Percentiles rank a stretch among this genome's conserved stretches.
phyloP scores from a whole-genome alignment of 306 rosid genomes.

The Spatholobus suberectus region DNA sequence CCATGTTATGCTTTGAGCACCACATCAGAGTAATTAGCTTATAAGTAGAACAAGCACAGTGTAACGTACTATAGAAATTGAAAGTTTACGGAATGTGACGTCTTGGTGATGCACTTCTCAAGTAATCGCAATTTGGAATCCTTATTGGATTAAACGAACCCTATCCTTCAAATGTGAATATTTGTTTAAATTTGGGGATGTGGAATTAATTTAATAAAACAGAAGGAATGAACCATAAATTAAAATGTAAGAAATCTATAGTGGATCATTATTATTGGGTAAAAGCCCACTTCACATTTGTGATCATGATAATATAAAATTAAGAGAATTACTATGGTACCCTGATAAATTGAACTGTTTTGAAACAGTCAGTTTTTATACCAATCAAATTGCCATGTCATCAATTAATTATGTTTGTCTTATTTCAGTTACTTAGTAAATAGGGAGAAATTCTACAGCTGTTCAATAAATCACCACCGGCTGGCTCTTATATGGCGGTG shows the following conservation, averaged over 20 bases:
- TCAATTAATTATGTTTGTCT: too few relatives aligned
- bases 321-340: too few relatives aligned
- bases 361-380: too few relatives aligned
- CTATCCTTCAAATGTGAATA: background rate
- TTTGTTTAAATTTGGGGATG: constrained; percentile 14
- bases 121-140: background rate
- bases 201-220: constrained; percentile 3
- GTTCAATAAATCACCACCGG: too few relatives aligned
- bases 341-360: too few relatives aligned
- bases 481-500: too few relatives aligned
- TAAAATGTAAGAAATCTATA: background rate
- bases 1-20: constrained; percentile 18
- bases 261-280: constrained; percentile 7
- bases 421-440: too few relatives aligned
- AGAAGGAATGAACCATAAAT: background rate
- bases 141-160: constrained; percentile 32
- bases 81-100: constrained; percentile 29
- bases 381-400: too few relatives aligned
- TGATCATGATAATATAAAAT: background rate
- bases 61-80: too few relatives aligned
- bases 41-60: too few relatives aligned
- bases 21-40: background rate
- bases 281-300: background rate
- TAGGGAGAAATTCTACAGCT: too few relatives aligned
- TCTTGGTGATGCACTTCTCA: constrained; percentile 42